Evolutionary conservation across 208 protist species (phyloP), one percentile per base, ranked within the genome.

Genomic region (Endotrypanum monterogeii): DNA sequence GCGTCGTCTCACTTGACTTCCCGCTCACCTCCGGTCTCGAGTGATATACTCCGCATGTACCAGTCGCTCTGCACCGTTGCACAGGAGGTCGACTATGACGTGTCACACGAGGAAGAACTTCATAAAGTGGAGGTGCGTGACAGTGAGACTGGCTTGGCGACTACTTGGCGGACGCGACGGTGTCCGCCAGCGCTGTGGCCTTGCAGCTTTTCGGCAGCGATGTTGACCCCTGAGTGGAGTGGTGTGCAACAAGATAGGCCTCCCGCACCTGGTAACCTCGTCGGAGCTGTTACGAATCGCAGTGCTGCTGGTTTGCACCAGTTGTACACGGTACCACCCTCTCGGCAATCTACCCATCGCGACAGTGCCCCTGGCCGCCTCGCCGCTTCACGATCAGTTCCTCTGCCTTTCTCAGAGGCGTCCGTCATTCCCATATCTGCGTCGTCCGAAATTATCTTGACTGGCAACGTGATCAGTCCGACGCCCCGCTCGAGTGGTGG

Each of bases 31-130:
- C 32, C 23, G 30, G 50, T 5, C 5, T 74, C 60, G 18, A 61
- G 48, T 1, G 14, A 25, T 25, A 68, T 52, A 2, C 35, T 67
- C 6, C 44, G 44, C 16, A 61, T 25, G 18, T 84, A 84, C 52
- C 23, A 71, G 44, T 52, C 76, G 44, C 67, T 84, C 20, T 65
- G 70, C 54, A 18, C 71, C n/a, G 56, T 54, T 3, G 72, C 80
- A 3, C 44, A 74, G 23, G 74, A 73, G 50, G 69, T 81, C 20
- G 68, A 67, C 23, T 84, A 84, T 51, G 72, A 84, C 68, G 50
- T 72, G 8, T 57, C 46, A 12, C 58, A 74, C 30, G 80, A 84
- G 39, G 76, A 74, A 14, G 57, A 55, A 7, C 67, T 79, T 66
- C 74, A 60, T 14, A 44, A 37, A 6, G 80, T 84, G 28, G 71